These are phyloP conservation scores for Themeda triandra DNA, from an alignment of 176 grass and related monocot genomes.

Conservation along the genomic window DNA sequence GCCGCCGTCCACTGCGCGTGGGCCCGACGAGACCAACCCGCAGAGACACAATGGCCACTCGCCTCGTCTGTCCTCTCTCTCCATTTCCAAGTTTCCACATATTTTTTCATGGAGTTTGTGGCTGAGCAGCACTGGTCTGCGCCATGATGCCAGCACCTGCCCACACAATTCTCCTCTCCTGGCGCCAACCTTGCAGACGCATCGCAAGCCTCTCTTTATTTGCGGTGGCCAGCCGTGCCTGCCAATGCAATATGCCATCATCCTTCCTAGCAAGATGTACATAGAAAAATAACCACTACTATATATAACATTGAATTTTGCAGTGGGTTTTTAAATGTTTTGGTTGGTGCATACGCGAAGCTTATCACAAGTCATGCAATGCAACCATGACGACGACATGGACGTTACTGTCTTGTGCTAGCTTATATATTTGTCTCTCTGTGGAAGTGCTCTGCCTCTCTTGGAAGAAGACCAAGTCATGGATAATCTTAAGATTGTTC, in stretches of 20 bases:
- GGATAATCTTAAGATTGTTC: not conserved
- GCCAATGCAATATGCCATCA: not conserved
- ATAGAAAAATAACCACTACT: not conserved
- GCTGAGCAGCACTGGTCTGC: not conserved
- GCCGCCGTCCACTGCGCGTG: conserved; percentile 39
- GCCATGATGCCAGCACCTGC: conserved; percentile 4
- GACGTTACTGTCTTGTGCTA: not conserved
- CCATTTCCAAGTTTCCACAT: not conserved
- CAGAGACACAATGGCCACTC: conserved; percentile 7
- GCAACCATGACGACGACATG: not conserved
- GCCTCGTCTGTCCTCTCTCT: not conserved
- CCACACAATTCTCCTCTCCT: not conserved
- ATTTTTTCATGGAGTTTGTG: conserved; percentile 17
- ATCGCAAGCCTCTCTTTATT: not conserved
- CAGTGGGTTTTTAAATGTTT: not conserved
- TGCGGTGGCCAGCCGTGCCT: conserved; percentile 16
- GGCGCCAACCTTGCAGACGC: not conserved
- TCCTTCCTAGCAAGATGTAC: not conserved
- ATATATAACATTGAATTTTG: not conserved
- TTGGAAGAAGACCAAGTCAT: not conserved
- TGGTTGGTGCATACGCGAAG: conserved; percentile 14
- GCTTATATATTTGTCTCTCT: not conserved
- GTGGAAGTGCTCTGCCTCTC: not conserved
- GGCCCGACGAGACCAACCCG: conserved; percentile 11
- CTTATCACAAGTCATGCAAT: not conserved